phyloP scores from a whole-genome alignment of 1,139 yeast species.

The Suhomyces choctaworum region DNA sequence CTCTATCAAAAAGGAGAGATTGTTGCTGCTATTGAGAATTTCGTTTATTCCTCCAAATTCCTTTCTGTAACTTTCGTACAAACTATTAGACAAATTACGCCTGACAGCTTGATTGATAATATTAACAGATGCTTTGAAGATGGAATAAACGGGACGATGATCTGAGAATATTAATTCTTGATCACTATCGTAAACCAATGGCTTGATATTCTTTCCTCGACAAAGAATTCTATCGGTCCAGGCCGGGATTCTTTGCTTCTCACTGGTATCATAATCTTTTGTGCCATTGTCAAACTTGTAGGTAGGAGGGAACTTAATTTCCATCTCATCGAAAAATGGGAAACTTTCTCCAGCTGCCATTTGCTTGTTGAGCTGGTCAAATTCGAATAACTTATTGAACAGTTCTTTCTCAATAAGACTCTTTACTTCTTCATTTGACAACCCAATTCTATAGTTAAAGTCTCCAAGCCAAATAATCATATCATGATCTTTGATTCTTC shows the following conservation, averaged over 20 bases:
- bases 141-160: conserved; percentile 89
- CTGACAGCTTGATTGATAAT: conserved; percentile 68
- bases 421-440: conserved; percentile 66
- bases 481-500: conserved; percentile 69
- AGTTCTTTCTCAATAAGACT: conserved; percentile 51
- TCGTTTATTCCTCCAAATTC: conserved; percentile 45
- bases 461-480: conserved; percentile 93
- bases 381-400: conserved; percentile 55
- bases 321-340: conserved; percentile 70
- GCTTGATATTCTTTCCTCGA: conserved; percentile 59
- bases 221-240: conserved; percentile 80
- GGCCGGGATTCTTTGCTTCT: conserved; percentile 90
- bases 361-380: conserved; percentile 77
- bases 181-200: conserved; percentile 62
- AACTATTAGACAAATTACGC: conserved; percentile 54
- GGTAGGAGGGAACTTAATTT: conserved; percentile 80
- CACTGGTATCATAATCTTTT: conserved; percentile 64
- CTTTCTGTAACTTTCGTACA: conserved; percentile 59
- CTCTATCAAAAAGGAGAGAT: conserved; percentile 28
- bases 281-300: conserved; percentile 92
- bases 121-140: conserved; percentile 65
- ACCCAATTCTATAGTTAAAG: conserved; percentile 77
- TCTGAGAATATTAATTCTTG: conserved; percentile 74
- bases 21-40: conserved; percentile 31
- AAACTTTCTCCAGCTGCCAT: conserved; percentile 68